Base-by-base conservation (phyloP, 2,329 filamentous ascomycete species). In the Penicillium sp. region DNA sequence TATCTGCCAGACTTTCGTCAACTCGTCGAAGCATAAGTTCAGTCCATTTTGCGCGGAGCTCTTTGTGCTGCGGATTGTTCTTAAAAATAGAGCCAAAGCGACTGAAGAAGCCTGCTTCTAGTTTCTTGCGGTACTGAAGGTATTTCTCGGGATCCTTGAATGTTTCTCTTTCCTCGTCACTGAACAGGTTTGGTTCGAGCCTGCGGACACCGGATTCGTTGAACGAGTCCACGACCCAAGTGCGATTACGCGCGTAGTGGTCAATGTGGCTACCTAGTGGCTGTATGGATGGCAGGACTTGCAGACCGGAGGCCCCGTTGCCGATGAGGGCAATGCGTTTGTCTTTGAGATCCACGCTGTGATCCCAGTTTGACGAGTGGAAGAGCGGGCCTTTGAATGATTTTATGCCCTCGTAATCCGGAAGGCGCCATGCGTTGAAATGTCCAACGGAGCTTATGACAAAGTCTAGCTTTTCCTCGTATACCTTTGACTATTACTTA, bases 171-270 rank as follows among this genome's bases (percentile, higher is more conserved):
- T 84, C 77, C 21, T 85, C 81, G 1, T 79, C 63, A 0, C 76
- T 69, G 62, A 82, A 83, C 0, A 76, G 75, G 47, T 86, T 84
- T 0, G 85, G 77, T 33, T 80, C 80, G 0, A 82, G 73, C 28
- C 79, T 81, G 30, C 83, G 79, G 48, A 74, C 67, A 43, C 62
- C 81, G 72, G 58, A 81, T 73, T 33, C 81, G 77, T 81, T 81
- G 69, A 84, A 87, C 0, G 83, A 82, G 1, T 82, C 78, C 0
- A 86, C 83, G 26, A 89, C 83, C 87, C 87, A 90, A 0, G 86
- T 89, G 30, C 76, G 80, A 62, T 81, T 85, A 9, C 86, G 76
- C 1, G 80, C 83, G 61, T 88, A 89, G 67, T 87, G 83, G 60
- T 88, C 83, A 0, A 89, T 72, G 1, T 76, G 80, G 1, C 61